A percentile compares a stretch with the other conserved stretches of the same genome.
Evolutionary conservation across 345 rosid species (phyloP).

Genomic region (Leavenworthia alabamica): DNA sequence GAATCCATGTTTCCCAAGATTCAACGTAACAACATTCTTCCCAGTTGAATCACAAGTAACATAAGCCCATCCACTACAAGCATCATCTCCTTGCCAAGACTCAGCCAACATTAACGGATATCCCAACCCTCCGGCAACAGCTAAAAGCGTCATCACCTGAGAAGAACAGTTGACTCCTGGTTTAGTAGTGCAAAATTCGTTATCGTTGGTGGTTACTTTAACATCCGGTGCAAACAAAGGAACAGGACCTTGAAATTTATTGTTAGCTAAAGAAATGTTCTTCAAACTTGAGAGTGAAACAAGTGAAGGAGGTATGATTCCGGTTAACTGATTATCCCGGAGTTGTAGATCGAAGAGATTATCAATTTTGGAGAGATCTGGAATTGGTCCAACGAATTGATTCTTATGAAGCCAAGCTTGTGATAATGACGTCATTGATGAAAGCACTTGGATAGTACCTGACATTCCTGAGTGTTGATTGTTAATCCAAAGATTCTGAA

Average conservation of each 20-base stretch:
- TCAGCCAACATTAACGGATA: constrained; percentile 57
- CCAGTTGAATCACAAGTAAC: constrained; percentile 42
- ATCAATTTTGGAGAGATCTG: constrained; percentile 55
- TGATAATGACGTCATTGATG: constrained; percentile 44
- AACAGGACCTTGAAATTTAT: constrained; percentile 64
- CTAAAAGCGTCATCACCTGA: constrained; percentile 56
- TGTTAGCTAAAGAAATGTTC: constrained; percentile 51
- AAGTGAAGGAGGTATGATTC: constrained; percentile 47
- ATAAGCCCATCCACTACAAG: constrained; percentile 53
- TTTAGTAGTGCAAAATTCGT: constrained; percentile 36
- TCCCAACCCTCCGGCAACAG: constrained; percentile 55
- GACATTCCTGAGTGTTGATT: constrained; percentile 51
- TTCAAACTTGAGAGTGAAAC: constrained; percentile 30
- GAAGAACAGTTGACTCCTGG: constrained; percentile 42
- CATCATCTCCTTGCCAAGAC: constrained; percentile 64
- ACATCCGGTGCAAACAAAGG: constrained; percentile 38
- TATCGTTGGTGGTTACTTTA: constrained; percentile 27
- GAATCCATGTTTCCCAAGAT: constrained; percentile 43
- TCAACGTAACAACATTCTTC: constrained; percentile 36
- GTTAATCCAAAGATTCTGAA: constrained; percentile 62
- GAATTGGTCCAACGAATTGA: constrained; percentile 62
- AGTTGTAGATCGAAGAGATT: constrained; percentile 60
- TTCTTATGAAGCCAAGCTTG: constrained; percentile 75
- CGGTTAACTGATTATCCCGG: constrained; percentile 68
- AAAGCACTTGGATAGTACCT: constrained; percentile 53